Base-by-base conservation (phyloP, 2,329 filamentous ascomycete genomes). In the Fonsecaea multimorphosa region DNA sequence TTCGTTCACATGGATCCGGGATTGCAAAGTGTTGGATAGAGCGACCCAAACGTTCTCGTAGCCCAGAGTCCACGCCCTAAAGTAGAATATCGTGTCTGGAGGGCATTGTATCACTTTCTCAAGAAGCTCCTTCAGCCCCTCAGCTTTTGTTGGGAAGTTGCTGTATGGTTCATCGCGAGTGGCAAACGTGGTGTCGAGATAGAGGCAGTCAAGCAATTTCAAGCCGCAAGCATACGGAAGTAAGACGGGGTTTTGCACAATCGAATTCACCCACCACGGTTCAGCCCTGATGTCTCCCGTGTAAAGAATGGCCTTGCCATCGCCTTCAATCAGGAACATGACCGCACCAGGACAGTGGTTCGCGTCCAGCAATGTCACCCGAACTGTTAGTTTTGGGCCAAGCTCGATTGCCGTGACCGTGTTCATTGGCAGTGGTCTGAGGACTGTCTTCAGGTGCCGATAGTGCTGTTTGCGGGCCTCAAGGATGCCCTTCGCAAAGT, bases 1-100 rank as follows among this genome's bases (percentile, higher is more conserved):
- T 16, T 86, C 80, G 74, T 96, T 92, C 2, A 97, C 86, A 72
- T 97, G 94, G 1, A 97, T 86, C 82, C 89, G 72, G 0, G 89
- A 89, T 5, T 86, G 78, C 0, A 97, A 80, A 11, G 87, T 86
- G 24, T 88, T 85, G 0, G 92, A 89, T 0, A 98, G 78, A 0
- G 92, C 90, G 65, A 93, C 81, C 93, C 93, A 97, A 0, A 97
- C 92, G 59, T 96, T 91, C 75, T 98, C 93, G 69, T 97, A 97
- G 0, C 91, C 91, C 74, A 95, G 95, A 0, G 94, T 97, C 93
- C 93, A 97, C 0, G 92, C 87, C 63, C 93, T 87, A 53, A 98
- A 84, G 75, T 96, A 91, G 73, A 97, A 97, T 0, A 90, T 76
- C 0, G 92, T 96, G 44, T 92, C 86, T 1, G 81, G 68, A 0